phyloP scores from a whole-genome alignment of 163 green algal genomes.

The Scenedesmus sp. region DNA sequence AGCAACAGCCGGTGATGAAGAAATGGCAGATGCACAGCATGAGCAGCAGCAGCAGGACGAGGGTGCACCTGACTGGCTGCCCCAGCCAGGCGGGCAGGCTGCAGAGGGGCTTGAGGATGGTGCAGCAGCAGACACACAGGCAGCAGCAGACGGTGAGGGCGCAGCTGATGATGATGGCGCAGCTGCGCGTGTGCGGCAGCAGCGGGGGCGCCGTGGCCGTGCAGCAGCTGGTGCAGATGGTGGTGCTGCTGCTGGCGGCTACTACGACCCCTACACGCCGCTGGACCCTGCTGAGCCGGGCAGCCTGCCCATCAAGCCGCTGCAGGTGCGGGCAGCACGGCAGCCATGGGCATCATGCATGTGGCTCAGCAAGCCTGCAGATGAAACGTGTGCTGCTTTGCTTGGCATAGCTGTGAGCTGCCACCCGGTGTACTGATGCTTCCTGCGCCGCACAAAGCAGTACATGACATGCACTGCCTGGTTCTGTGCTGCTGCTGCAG shows the following conservation, averaged over 20 bases:
- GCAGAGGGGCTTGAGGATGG: constrained; percentile 2
- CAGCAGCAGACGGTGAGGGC: constrained; percentile 19
- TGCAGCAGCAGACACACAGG: constrained; percentile 3
- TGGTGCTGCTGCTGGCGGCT: constrained; percentile 35
- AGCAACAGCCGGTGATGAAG: background rate
- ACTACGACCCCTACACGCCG: constrained; percentile 80
- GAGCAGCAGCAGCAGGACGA: background rate
- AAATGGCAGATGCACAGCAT: background rate
- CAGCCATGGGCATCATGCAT: background rate
- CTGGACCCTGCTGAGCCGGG: constrained; percentile 71
- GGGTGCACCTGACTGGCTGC: constrained; percentile 5
- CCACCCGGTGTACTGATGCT: background rate
- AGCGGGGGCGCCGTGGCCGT: background rate
- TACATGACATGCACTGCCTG: background rate
- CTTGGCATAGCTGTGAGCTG: background rate
- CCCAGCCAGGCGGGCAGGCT: background rate
- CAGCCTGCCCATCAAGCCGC: constrained; percentile 65
- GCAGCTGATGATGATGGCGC: background rate
- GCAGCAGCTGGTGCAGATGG: background rate
- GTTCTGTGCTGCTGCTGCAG: background rate
- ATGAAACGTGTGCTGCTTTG: background rate
- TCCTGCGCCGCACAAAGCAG: background rate
- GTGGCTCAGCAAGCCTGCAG: too few species aligned
- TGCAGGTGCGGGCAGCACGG: constrained; percentile 54
- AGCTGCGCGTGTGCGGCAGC: constrained; percentile 27